phyloP scores from a whole-genome alignment of 129 eudicot genomes.

The Flaveria ramosissima region DNA sequence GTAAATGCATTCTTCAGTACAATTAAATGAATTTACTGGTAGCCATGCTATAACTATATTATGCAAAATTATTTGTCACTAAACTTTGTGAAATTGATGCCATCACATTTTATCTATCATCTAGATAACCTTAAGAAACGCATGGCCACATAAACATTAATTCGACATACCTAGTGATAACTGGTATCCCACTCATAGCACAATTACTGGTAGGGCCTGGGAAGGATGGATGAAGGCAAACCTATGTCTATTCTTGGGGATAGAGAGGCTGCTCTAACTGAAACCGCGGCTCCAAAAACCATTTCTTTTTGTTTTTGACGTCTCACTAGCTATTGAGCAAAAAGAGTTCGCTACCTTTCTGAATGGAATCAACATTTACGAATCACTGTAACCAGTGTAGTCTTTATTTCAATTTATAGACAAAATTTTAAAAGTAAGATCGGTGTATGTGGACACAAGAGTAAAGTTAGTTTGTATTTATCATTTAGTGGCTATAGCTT shows the following conservation, averaged over 20 bases:
- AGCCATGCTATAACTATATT: neutral
- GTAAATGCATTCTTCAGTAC: neutral
- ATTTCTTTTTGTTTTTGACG: too few species aligned
- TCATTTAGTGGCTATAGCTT: neutral
- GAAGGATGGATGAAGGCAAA: too few species aligned
- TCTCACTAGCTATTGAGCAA: too few species aligned
- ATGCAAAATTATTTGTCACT: conserved; percentile 2
- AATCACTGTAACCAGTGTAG: neutral
- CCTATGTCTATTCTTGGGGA: too few species aligned
- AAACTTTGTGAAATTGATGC: neutral
- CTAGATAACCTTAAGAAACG: neutral
- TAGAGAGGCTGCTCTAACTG: too few species aligned
- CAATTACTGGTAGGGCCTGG: too few species aligned
- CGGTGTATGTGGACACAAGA: neutral
- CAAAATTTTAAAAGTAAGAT: neutral
- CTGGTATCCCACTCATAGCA: too few species aligned
- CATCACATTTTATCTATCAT: neutral
- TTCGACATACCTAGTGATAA: too few species aligned
- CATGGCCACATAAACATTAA: too few species aligned
- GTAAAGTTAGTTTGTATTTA: neutral
- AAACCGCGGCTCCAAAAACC: too few species aligned
- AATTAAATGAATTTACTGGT: neutral
- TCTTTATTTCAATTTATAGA: neutral
- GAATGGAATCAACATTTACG: neutral
- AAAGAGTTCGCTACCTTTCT: too few species aligned